Percentiles rank a stretch among this genome's conserved stretches.
phyloP scores from a whole-genome alignment of 495 filamentous ascomycete species.

The Hyaloscypha bicolor region DNA sequence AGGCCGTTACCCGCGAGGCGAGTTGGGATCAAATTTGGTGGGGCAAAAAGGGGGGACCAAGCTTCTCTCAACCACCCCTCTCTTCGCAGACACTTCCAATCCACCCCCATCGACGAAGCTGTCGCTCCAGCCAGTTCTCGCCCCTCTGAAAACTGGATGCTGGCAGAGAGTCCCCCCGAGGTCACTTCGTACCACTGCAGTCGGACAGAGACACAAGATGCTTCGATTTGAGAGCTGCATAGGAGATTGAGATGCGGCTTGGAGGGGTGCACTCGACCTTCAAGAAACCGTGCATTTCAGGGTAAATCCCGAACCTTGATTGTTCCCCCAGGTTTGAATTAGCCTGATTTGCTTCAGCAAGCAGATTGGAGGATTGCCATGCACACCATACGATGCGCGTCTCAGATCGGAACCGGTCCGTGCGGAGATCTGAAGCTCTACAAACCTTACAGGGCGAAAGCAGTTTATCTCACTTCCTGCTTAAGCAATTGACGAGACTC shows the following conservation, averaged over 20 bases:
- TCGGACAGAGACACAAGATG: not conserved
- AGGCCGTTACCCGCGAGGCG: too few relatives aligned
- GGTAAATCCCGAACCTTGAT: not conserved
- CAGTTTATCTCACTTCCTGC: not conserved
- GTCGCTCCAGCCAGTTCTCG: too few relatives aligned
- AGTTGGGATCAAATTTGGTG: too few relatives aligned
- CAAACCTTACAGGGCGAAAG: not conserved
- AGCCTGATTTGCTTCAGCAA: not conserved
- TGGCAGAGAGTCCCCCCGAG: not conserved
- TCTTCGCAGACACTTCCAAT: too few relatives aligned
- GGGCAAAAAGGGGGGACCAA: too few relatives aligned
- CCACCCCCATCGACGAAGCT: too few relatives aligned
- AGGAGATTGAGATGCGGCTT: not conserved
- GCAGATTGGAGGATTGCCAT: not conserved
- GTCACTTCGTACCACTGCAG: not conserved
- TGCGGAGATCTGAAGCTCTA: not conserved
- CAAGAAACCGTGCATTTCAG: not conserved
- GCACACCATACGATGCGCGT: not conserved
- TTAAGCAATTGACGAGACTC: not conserved
- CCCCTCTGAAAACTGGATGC: not conserved
- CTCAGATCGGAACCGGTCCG: conserved; percentile 13
- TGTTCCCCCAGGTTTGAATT: not conserved
- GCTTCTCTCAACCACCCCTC: too few relatives aligned
- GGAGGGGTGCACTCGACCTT: not conserved
- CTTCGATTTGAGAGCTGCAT: not conserved